Conservation (phyloP, 148 eudicot species). For the Rhododendron griersonianum region DNA sequence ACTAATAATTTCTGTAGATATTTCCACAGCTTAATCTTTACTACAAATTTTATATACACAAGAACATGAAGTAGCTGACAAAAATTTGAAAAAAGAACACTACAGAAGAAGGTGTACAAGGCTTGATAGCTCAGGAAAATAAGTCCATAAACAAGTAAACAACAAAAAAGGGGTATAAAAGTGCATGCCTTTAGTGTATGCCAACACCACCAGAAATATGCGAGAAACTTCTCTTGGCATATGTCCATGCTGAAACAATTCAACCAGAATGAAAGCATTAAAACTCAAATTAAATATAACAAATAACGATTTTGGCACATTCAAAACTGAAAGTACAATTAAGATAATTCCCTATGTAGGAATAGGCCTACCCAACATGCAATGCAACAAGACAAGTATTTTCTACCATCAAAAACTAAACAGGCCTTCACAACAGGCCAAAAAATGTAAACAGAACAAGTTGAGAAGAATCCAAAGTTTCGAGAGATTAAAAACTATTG, state of each 20-base stretch:
- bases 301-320: not conserved
- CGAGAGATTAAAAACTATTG: not conserved
- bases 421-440: not conserved
- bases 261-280: conserved; percentile 10
- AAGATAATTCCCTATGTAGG: not conserved
- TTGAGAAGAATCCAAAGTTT: not conserved
- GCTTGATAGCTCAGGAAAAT: not conserved
- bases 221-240: conserved; percentile 74
- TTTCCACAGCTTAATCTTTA: not conserved
- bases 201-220: conserved; percentile 94
- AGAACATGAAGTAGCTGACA: not conserved
- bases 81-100: not conserved
- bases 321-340: not conserved
- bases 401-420: not conserved
- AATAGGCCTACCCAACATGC: not conserved
- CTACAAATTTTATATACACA: not conserved
- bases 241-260: conserved; percentile 62
- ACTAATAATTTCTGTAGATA: not conserved
- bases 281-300: not conserved
- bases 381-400: not conserved
- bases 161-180: conserved; percentile 1
- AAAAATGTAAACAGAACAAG: not conserved
- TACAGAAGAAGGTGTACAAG: not conserved
- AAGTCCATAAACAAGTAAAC: not conserved
- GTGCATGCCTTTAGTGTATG: conserved; percentile 72